phyloP scores from a whole-genome alignment of 768 basidiomycete species.

The Sarcodon sp. region DNA sequence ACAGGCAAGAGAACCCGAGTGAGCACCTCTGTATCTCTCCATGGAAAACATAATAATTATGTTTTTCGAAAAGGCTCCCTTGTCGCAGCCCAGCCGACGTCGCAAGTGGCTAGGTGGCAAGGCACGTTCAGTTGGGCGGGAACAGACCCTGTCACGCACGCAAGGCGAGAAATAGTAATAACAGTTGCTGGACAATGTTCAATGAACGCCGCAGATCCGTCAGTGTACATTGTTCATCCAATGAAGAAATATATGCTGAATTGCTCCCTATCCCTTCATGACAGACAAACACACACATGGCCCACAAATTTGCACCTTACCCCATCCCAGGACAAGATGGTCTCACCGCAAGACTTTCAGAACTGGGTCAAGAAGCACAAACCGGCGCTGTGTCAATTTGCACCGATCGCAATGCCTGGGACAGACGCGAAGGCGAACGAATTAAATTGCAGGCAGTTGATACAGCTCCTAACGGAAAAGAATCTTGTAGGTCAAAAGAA shows the following conservation, averaged over 20 bases:
- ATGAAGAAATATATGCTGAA: background rate
- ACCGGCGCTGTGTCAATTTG: background rate
- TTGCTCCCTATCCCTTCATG: background rate
- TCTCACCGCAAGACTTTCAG: background rate
- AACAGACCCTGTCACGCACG: background rate
- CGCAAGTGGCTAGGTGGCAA: background rate
- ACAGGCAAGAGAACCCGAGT: too few species aligned
- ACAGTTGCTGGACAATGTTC: background rate
- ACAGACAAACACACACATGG: background rate
- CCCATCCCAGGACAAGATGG: background rate
- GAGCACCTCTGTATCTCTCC: background rate
- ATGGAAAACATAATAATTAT: background rate
- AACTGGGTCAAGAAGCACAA: background rate
- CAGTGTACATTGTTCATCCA: background rate
- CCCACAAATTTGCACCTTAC: background rate
- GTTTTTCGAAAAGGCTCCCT: background rate
- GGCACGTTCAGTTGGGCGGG: background rate
- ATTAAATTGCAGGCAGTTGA: background rate
- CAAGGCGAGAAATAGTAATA: background rate
- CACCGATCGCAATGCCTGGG: background rate
- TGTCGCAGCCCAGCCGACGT: background rate
- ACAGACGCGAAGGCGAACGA: background rate
- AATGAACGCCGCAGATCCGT: background rate
- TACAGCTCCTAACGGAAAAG: background rate
- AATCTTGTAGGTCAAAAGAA: background rate